Evolutionary conservation across 441 rosid genomes (phyloP).

Genomic region (Bruguiera hainesii): DNA sequence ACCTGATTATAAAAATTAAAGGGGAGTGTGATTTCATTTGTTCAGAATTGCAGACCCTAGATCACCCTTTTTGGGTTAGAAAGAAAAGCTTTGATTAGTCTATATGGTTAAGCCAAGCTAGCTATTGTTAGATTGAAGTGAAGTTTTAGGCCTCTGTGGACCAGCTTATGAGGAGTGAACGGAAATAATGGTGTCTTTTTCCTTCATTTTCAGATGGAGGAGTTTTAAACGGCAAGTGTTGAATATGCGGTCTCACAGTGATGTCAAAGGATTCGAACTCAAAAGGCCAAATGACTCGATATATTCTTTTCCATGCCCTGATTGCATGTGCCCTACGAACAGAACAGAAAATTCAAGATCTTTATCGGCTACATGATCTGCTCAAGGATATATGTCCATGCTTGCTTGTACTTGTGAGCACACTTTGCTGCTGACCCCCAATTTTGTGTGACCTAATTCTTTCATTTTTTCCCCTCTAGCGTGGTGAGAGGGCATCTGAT

Average conservation of each 20-base stretch:
- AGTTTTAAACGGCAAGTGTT: conserved; percentile 89
- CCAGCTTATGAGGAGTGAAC: neutral
- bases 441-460: conserved; percentile 44
- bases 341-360: conserved; percentile 56
- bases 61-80: too few relatives aligned
- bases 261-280: conserved; percentile 90
- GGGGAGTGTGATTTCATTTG: too few relatives aligned
- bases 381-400: conserved; percentile 17
- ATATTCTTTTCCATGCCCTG: conserved; percentile 94
- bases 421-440: conserved; percentile 36
- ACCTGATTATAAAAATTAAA: too few relatives aligned
- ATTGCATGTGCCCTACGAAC: conserved; percentile 91
- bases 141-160: too few relatives aligned
- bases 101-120: too few relatives aligned
- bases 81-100: too few relatives aligned
- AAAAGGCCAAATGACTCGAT: conserved; percentile 86
- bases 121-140: too few relatives aligned
- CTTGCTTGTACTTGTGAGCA: conserved; percentile 25
- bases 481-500: conserved; percentile 34
- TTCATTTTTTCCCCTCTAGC: conserved; percentile 44
- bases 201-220: conserved; percentile 63
- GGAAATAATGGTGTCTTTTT: neutral
- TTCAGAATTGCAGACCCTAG: too few relatives aligned
- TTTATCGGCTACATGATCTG: conserved; percentile 43
- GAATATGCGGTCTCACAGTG: conserved; percentile 90